Conservation (phyloP, 1,284 basidiomycete genomes). For the Cryptococcus deneoformans region DNA sequence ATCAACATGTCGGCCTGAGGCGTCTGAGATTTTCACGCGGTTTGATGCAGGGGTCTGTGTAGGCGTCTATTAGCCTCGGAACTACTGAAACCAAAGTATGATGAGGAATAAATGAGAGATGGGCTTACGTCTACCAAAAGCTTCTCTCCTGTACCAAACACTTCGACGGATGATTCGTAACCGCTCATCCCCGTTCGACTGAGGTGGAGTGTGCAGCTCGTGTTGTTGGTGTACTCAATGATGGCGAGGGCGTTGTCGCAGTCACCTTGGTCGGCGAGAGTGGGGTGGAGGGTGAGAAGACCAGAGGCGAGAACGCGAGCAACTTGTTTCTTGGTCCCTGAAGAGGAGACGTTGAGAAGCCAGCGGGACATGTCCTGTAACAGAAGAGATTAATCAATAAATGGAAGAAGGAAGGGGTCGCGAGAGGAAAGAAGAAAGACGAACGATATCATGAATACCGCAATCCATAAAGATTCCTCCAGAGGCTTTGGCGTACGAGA, state of each 20-base stretch:
- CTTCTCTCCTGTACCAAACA: slow-evolving; percentile 11
- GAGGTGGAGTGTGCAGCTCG: slow-evolving; percentile 13
- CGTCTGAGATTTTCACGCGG: too few species aligned
- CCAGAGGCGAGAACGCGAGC: slow-evolving; percentile 15
- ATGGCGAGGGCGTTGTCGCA: slow-evolving; percentile 21
- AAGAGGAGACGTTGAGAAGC: slow-evolving; percentile 13
- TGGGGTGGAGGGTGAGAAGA: slow-evolving; percentile 11
- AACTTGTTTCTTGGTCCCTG: background rate
- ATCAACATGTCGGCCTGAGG: too few species aligned
- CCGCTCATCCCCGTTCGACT: slow-evolving; percentile 15
- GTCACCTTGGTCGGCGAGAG: slow-evolving; percentile 16
- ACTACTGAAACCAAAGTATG: too few species aligned
- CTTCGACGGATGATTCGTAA: slow-evolving; percentile 13
- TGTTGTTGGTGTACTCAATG: slow-evolving; percentile 19
- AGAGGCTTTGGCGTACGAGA: slow-evolving; percentile 15
- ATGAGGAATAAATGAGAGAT: too few species aligned
- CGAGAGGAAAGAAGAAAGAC: background rate
- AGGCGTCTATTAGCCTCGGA: too few species aligned
- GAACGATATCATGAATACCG: slow-evolving; percentile 23
- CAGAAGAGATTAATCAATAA: background rate
- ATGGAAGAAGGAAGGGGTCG: background rate
- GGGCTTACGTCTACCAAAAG: too few species aligned
- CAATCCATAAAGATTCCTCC: slow-evolving; percentile 27
- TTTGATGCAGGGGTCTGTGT: too few species aligned
- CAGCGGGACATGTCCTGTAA: slow-evolving; percentile 12